A percentile compares a stretch with the other conserved stretches of the same genome.
phyloP scores from a whole-genome alignment of 2,329 filamentous ascomycete genomes.

The Lecanicillium sp. region DNA sequence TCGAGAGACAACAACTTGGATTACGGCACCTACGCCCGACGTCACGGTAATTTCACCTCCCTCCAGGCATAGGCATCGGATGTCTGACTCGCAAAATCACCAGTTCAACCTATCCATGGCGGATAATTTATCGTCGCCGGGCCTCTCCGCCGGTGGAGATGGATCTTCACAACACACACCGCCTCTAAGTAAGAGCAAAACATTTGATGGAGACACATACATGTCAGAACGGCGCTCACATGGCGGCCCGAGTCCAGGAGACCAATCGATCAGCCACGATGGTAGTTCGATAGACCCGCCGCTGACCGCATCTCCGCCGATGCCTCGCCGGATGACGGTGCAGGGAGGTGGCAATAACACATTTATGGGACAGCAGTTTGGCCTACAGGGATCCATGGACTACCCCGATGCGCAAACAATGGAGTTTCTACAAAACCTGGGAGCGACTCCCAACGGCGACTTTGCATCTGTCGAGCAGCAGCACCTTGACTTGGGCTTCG shows the following conservation, averaged over 20 bases:
- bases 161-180: slow-evolving; percentile 32
- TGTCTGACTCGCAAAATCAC: slow-evolving; percentile 9
- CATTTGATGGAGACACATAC: slow-evolving; percentile 24
- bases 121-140: slow-evolving; percentile 33
- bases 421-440: slow-evolving; percentile 46
- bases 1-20: slow-evolving; percentile 22
- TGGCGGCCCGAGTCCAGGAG: slow-evolving; percentile 22
- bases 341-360: slow-evolving; percentile 23
- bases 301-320: slow-evolving; percentile 37
- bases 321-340: slow-evolving; percentile 26
- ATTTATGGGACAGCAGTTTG: slow-evolving; percentile 25
- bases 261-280: slow-evolving; percentile 21
- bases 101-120: slow-evolving; percentile 29
- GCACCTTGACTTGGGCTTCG: slow-evolving; percentile 58
- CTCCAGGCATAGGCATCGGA: slow-evolving; percentile 18
- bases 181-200: slow-evolving; percentile 27
- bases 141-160: slow-evolving; percentile 28
- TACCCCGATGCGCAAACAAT: slow-evolving; percentile 40
- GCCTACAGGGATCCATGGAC: slow-evolving; percentile 25
- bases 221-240: slow-evolving; percentile 21
- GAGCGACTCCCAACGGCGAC: slow-evolving; percentile 22
- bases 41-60: slow-evolving; percentile 14
- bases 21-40: slow-evolving; percentile 16
- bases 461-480: slow-evolving; percentile 30
- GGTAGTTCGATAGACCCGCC: slow-evolving; percentile 29